Conservation (phyloP, 805 yeast genomes). For the Yamadazyma ubonensis region DNA sequence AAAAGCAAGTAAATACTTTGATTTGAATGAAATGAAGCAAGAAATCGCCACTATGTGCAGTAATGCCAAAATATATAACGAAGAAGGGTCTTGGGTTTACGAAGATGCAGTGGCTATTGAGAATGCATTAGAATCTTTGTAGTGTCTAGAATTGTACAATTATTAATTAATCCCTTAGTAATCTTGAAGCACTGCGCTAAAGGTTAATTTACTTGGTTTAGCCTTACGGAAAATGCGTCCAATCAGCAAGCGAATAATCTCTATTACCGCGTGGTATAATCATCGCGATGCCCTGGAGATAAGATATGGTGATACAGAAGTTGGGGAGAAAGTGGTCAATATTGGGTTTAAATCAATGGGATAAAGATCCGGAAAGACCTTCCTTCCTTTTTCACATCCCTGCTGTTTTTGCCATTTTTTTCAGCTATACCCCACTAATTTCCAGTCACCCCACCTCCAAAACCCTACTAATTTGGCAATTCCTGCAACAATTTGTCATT, state of each 20-base stretch:
- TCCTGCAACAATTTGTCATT: background rate
- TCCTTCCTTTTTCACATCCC: too few relatives aligned
- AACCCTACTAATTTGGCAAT: slow-evolving; percentile 6
- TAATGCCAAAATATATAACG: slow-evolving; percentile 75
- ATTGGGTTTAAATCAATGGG: too few relatives aligned
- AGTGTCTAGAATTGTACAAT: background rate
- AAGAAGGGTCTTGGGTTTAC: slow-evolving; percentile 62
- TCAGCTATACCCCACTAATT: background rate
- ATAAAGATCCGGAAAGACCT: too few relatives aligned
- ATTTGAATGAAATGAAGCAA: slow-evolving; percentile 47
- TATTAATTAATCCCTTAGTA: slow-evolving; percentile 1
- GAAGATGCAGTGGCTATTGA: slow-evolving; percentile 55
- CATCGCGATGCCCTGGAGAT: background rate
- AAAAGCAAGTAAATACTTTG: slow-evolving; percentile 33
- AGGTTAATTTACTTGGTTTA: too few relatives aligned
- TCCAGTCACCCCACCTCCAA: slow-evolving; percentile 3
- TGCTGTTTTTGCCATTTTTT: too few relatives aligned
- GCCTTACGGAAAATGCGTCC: too few relatives aligned
- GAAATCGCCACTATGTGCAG: slow-evolving; percentile 68
- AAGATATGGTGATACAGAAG: too few relatives aligned
- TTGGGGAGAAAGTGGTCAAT: too few relatives aligned
- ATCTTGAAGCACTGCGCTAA: background rate
- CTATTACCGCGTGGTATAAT: too few relatives aligned
- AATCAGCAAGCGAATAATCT: background rate
- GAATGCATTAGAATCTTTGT: slow-evolving; percentile 24